Evolutionary conservation across 768 basidiomycete species (phyloP), one percentile per base, ranked within the genome.

Genomic region (Boletus sensibilis): DNA sequence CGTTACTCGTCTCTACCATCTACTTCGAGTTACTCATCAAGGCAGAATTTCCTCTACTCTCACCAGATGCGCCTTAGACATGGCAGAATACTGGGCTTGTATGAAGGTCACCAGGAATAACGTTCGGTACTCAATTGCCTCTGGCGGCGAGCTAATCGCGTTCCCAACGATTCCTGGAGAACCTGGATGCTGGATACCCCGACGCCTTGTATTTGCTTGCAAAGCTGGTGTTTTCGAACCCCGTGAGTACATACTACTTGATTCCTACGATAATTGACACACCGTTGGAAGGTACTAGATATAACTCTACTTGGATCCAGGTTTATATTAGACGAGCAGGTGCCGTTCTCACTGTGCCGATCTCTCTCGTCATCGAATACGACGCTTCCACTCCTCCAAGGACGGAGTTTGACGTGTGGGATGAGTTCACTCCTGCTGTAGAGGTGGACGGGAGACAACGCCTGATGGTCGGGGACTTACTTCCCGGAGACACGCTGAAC

Each of bases 221-320:
- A 44, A 44, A 29, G 5, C 43, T 6, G 43, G 25, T 27, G 16
- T 1, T 1, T 27, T 18, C 2, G 14, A 18, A 43, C 10, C 16
- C 10, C 9, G 42, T 44, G 25, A 18, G 43, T 27, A 44, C 18
- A 3, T n/a, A 29, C 11, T 7, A 2, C 18, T 44, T n/a, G 11
- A 10, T 6, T 29, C 43, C 3, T 44, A 5, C 10, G 2, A 5
- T 29, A 5, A 44, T 29, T 29, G 27, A 44, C 18, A 29, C 11
- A 4, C 4, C 14, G 6, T 5, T 12, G 5, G 18, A 44, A 12
- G 18, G 18, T 44, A 7, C 16, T 11, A 2, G 25, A 44, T 0
- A 18, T 10, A 3, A 10, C 18, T 18, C 1, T 12, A 18, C 18
- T 11, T 1, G 0, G 5, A 27, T 44, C 3, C 2, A 2, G 18